These are phyloP conservation scores for Arthrobotrys sinensis DNA, from an alignment of 2,329 filamentous ascomycete genomes.

Conservation along the genomic window DNA sequence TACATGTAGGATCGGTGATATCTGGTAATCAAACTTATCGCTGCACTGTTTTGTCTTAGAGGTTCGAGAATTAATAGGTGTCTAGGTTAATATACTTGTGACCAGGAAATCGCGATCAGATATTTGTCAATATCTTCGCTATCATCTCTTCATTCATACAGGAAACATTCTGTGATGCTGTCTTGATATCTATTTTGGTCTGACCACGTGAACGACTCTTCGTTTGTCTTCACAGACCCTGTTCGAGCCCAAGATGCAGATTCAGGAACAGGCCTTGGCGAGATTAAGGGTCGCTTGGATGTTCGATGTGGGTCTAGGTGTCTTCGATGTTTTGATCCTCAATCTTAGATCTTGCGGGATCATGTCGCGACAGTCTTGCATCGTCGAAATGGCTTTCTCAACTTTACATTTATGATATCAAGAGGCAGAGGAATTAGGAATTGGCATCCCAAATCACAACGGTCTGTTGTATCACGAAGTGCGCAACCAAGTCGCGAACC, in stretches of 20 bases:
- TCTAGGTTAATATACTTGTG: too few species aligned
- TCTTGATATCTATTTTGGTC: slow-evolving; percentile 1
- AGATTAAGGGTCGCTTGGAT: slow-evolving; percentile 35
- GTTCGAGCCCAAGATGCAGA: slow-evolving; percentile 13
- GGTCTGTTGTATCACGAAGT: background rate
- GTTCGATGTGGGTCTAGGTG: slow-evolving; percentile 7
- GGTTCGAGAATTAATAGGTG: too few species aligned
- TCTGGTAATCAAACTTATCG: slow-evolving; percentile 3
- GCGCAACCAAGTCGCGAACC: background rate
- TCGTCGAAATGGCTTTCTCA: background rate
- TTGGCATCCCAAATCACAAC: background rate
- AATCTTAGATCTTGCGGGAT: slow-evolving; percentile 7
- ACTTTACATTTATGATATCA: background rate
- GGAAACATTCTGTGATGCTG: background rate
- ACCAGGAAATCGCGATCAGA: too few species aligned
- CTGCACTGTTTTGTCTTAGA: background rate
- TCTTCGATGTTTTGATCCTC: slow-evolving; percentile 30
- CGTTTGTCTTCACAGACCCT: slow-evolving; percentile 4
- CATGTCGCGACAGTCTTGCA: slow-evolving; percentile 30
- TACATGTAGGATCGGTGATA: background rate
- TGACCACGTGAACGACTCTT: slow-evolving; percentile 1
- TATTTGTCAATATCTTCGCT: too few species aligned
- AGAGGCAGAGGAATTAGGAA: background rate
- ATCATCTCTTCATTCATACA: background rate
- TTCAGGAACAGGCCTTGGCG: slow-evolving; percentile 52